These are phyloP conservation scores for Pseudogymnoascus sp. DNA, from an alignment of 2,329 filamentous ascomycete genomes.

Conservation along the genomic window DNA sequence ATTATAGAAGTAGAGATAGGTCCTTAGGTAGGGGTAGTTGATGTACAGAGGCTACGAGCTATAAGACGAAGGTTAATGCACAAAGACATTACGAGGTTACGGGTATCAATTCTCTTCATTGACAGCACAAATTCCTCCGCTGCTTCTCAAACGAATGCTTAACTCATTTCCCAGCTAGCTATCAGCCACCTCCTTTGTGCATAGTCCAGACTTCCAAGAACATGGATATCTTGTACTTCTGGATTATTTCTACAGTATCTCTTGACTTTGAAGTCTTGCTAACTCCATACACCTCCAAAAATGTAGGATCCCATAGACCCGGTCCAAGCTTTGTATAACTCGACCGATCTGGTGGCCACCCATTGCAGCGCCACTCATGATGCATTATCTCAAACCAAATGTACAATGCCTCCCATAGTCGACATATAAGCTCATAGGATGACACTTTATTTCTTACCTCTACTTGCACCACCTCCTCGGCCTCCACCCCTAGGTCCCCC, in stretches of 20 bases:
- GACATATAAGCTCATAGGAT: neutral
- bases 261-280: neutral
- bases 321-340: neutral
- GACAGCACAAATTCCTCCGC: neutral
- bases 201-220: neutral
- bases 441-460: slow-evolving; percentile 2
- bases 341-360: neutral
- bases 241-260: neutral
- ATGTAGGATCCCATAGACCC: neutral
- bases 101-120: neutral
- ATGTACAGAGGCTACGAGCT: neutral
- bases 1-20: neutral
- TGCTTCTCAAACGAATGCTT: neutral
- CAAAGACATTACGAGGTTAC: neutral
- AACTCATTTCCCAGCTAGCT: neutral
- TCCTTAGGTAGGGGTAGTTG: neutral
- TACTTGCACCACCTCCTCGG: neutral
- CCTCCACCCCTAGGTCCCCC: slow-evolving; percentile 9
- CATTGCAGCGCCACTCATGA: neutral
- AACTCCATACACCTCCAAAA: neutral
- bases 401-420: slow-evolving; percentile 2
- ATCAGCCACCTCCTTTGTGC: neutral
- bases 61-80: neutral
- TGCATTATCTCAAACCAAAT: neutral
- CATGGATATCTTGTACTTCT: neutral